Base-by-base conservation (phyloP, 192 early-diverging fungal genomes). In the Coemansia sp. region DNA sequence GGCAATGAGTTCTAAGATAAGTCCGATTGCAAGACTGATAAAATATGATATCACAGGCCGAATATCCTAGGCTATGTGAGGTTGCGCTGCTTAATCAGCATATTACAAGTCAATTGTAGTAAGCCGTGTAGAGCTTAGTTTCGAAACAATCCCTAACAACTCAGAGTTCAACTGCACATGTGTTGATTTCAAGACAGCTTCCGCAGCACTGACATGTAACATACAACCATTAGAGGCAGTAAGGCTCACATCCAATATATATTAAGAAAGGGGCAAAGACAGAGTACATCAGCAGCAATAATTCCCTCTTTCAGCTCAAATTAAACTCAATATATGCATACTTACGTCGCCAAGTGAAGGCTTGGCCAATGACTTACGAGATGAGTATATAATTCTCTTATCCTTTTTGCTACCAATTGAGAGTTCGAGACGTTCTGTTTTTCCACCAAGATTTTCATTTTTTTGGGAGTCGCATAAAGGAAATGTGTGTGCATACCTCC, bases 321-420 rank as follows among this genome's bases (percentile, higher is more conserved):
- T 39, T 61, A 19, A 39, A 23, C 35, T 38, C 19, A 66, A 72
- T 72, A 38, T 72, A 72, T 72, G 70, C 64, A 72, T 47, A 26
- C 33, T 66, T 40, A 47, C 55, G 63, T 65, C 11, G n/a, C 47
- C 6, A 39, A 14, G 37, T 40, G 59, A 19, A 32, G 0, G 17
- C 2, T 30, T 55, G 52, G 23, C 52, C 52, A 55, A 55, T 55
- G 52, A 16, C 52, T 55, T 14, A 14, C 10, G 13, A 30, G 52
- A 30, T 6, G 19, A 50, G 49, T n/a, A 28, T 55, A 30, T 11
- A 9, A 4, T 30, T 55, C 7, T 55, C 26, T 30, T n/a, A 5
- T 28, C 14, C 11, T 30, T 13, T 28, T 30, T 50, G 49, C 30
- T 23, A 49, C 9, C 23, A 10, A 55, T 30, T 8, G 46, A 21